A percentile compares a stretch with the other conserved stretches of the same genome.
Evolutionary conservation across 768 basidiomycete genomes (phyloP).

Genomic region (Tremella mesenterica): DNA sequence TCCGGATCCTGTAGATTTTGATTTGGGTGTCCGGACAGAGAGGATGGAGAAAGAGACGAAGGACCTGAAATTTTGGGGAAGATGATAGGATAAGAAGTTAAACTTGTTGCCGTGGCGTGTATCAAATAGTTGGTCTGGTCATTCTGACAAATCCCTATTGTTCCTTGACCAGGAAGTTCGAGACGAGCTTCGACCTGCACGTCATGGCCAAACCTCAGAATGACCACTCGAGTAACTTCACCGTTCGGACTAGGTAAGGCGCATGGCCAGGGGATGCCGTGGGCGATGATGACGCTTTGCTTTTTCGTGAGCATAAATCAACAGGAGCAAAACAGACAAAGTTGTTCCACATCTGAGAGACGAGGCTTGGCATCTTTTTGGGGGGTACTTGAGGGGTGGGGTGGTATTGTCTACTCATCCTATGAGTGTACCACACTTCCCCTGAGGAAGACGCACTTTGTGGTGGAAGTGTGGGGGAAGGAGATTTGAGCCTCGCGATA

Average conservation of each 20-base stretch:
- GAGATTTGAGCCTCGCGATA: not conserved
- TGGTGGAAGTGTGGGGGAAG: no score
- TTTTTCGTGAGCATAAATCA: no score
- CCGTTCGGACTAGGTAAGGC: conserved; percentile 31
- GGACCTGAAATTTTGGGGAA: conserved; percentile 6
- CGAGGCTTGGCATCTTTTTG: no score
- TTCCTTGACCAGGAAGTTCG: conserved; percentile 32
- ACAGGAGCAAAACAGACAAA: no score
- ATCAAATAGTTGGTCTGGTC: conserved; percentile 14
- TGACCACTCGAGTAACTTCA: conserved; percentile 30
- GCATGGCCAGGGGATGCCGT: conserved; percentile 34
- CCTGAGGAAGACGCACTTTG: no score
- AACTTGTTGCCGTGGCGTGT: conserved; percentile 13
- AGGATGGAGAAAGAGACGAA: conserved; percentile 3
- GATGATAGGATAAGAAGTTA: conserved; percentile 28
- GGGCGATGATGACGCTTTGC: conserved; percentile 11
- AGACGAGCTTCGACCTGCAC: conserved; percentile 10
- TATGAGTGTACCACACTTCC: no score
- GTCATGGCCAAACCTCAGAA: conserved; percentile 11
- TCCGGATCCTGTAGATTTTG: no score
- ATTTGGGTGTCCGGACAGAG: no score
- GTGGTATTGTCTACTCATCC: no score
- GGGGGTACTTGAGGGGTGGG: no score
- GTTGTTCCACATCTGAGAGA: no score
- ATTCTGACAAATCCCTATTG: conserved; percentile 9